Evolutionary conservation across 805 yeast genomes (phyloP).

Genomic region (Grigorovia yakushimaensis): DNA sequence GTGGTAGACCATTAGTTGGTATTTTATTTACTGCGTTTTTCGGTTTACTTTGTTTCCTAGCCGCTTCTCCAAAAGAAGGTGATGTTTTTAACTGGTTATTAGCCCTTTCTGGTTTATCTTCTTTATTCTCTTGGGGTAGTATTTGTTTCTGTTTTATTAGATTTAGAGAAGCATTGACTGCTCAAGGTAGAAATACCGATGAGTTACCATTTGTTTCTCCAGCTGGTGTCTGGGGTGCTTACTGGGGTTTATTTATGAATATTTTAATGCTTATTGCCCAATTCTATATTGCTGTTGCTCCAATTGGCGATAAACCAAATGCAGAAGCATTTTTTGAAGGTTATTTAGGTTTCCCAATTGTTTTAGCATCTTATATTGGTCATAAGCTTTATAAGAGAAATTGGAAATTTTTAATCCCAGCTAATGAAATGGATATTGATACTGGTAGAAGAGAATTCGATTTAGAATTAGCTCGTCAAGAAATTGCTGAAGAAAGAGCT

Average conservation of each 20-base stretch:
- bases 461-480: constrained; percentile 41
- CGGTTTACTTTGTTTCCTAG: constrained; percentile 51
- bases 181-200: constrained; percentile 46
- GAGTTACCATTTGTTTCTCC: constrained; percentile 54
- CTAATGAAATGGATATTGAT: constrained; percentile 49
- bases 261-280: constrained; percentile 58
- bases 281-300: constrained; percentile 76
- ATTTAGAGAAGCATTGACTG: constrained; percentile 52
- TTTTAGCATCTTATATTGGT: constrained; percentile 44
- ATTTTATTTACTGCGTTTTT: constrained; percentile 40
- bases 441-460: constrained; percentile 54
- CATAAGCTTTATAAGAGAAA: constrained; percentile 47
- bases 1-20: too few relatives aligned
- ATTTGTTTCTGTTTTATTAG: constrained; percentile 52
- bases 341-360: constrained; percentile 56
- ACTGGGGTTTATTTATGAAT: constrained; percentile 49
- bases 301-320: constrained; percentile 42
- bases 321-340: constrained; percentile 54
- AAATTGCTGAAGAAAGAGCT: constrained; percentile 42
- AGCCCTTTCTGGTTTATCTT: constrained; percentile 52
- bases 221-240: constrained; percentile 59
- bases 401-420: constrained; percentile 34
- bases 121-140: constrained; percentile 55
- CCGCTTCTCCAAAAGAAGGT: constrained; percentile 42
- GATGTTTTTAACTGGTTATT: constrained; percentile 56